phyloP scores from a whole-genome alignment of 2,329 filamentous ascomycete species.

The Penicillium sp. region DNA sequence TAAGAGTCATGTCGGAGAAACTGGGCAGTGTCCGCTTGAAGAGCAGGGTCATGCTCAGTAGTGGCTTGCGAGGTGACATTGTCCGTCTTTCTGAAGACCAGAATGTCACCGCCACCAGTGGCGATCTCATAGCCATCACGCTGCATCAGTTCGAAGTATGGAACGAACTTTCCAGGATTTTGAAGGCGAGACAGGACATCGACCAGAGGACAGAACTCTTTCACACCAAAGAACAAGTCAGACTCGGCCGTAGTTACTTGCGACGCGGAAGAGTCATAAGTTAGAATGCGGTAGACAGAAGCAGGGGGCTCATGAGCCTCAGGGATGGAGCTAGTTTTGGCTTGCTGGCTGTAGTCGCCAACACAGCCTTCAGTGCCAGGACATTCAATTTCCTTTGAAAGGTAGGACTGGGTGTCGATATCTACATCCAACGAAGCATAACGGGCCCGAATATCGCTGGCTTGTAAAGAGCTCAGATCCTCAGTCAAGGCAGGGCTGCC shows the following conservation, averaged over 20 bases:
- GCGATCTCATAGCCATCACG: constrained; percentile 45
- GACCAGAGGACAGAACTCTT: constrained; percentile 27
- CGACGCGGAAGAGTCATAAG: constrained; percentile 36
- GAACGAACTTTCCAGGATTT: constrained; percentile 44
- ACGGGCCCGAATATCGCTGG: constrained; percentile 14
- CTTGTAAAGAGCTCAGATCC: background rate
- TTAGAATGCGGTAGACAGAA: constrained; percentile 37
- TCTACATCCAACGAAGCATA: background rate
- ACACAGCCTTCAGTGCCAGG: constrained; percentile 8
- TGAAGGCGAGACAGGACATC: constrained; percentile 40
- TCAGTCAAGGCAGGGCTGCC: constrained; percentile 1
- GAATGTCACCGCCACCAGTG: constrained; percentile 43
- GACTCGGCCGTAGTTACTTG: constrained; percentile 34
- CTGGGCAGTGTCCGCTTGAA: constrained; percentile 11
- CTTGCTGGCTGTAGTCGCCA: constrained; percentile 9
- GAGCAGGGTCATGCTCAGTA: constrained; percentile 2
- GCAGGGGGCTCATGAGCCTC: background rate
- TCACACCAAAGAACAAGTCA: constrained; percentile 31
- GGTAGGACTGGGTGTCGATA: background rate
- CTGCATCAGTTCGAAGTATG: constrained; percentile 40
- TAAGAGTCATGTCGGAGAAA: constrained; percentile 12
- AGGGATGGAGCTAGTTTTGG: background rate
- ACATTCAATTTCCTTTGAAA: background rate
- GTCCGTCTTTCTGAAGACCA: constrained; percentile 37
- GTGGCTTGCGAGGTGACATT: background rate